Percentiles rank a stretch among this genome's conserved stretches.
phyloP scores from a whole-genome alignment of 768 basidiomycete genomes.

The Epithele typhae region DNA sequence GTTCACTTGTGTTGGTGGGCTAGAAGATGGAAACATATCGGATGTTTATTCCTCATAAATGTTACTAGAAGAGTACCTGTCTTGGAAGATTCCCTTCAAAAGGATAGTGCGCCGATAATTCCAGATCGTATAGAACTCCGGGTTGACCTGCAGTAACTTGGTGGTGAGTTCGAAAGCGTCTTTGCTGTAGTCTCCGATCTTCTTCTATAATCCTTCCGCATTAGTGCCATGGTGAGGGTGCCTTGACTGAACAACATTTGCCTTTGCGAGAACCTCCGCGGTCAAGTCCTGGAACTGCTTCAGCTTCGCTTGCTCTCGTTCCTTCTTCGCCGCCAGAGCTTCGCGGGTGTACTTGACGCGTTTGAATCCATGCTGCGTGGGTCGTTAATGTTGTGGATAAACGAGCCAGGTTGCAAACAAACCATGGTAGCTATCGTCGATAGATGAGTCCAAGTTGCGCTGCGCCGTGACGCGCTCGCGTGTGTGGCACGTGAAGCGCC shows the following conservation, averaged over 20 bases:
- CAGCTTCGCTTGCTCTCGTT: slow-evolving; percentile 73
- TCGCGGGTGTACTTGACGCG: slow-evolving; percentile 55
- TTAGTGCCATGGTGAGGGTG: too few relatives aligned
- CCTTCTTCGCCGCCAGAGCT: slow-evolving; percentile 59
- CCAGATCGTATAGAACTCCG: slow-evolving; percentile 97
- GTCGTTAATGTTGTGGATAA: too few relatives aligned
- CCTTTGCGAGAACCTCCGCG: slow-evolving; percentile 59
- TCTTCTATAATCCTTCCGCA: too few relatives aligned
- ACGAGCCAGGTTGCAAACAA: too few relatives aligned
- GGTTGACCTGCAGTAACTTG: slow-evolving; percentile 74
- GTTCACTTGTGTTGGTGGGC: slow-evolving; percentile 59
- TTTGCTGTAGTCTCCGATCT: slow-evolving; percentile 55
- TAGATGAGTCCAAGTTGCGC: neutral
- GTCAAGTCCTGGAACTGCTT: slow-evolving; percentile 68
- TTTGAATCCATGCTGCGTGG: slow-evolving; percentile 72
- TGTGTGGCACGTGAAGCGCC: too few relatives aligned
- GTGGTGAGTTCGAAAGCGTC: slow-evolving; percentile 81
- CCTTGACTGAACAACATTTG: slow-evolving; percentile 32
- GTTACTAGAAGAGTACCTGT: slow-evolving; percentile 38
- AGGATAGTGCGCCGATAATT: slow-evolving; percentile 87
- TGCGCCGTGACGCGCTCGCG: slow-evolving; percentile 7
- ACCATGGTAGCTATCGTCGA: too few relatives aligned
- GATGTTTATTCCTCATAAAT: neutral
- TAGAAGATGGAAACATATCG: slow-evolving; percentile 24
- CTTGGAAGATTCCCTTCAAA: slow-evolving; percentile 62